Evolutionary conservation across 176 grass and related monocot species (phyloP), one percentile per base, ranked within the genome.

Genomic region (Neostapfia colusana): DNA sequence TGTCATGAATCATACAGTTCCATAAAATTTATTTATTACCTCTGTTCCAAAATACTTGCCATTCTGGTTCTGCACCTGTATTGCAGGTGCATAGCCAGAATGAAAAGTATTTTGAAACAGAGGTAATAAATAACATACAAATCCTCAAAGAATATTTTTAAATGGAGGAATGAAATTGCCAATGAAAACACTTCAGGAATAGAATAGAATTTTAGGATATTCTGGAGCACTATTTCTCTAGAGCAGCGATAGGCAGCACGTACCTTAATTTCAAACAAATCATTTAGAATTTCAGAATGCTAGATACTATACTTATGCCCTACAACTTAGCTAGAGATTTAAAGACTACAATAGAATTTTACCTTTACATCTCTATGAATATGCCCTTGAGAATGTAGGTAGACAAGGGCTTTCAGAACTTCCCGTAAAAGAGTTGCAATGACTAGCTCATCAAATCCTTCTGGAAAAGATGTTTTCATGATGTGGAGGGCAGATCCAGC

Each of bases 321-420:
- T 69, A 46, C 69, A 13, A 36, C 4, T 62, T 63, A 63, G 62
- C 7, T 44, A 27, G 39, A 58, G 38, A 79, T 42, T 48, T 45
- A 20, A 81, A 82, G 37, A 59, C 27, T 51, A 50, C 0, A 54
- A 60, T 54, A 51, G 70, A 65, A 69, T 72, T 65, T 67, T 90
- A 99, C 96, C 96, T 99, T 99, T 24, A 99, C 87, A 90, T 99
- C 96, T 89, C 96, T 90, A 55, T 99, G 96, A 84, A 99, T 95
- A 82, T 88, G 92, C 27, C 96, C 96, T 79, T 99, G 80, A 75
- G 83, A 88, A 77, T 99, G 96, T 77, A 99, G 91, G 80, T 99
- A 95, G 60, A 88, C 85, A 10, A 99, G 96, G 63, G 96, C 96
- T 88, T 95, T 99, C 28, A 99, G 87, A 84, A 99, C 96, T 82